Evolutionary conservation across 2,329 filamentous ascomycete genomes (phyloP).

Genomic region (Epichloe gansuensis): DNA sequence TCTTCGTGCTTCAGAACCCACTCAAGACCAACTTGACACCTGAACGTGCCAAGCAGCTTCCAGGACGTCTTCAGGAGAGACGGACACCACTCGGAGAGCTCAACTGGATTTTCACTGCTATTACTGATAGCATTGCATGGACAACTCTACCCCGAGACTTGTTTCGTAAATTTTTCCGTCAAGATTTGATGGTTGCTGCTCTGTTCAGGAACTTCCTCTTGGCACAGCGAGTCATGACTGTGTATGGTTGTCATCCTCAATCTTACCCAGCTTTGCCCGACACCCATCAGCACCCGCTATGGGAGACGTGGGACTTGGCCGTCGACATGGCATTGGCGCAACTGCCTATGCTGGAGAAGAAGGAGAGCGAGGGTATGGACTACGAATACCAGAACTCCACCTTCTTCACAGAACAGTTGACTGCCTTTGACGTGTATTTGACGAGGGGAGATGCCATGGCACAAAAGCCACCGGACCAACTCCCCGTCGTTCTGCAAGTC

Average conservation of each 20-base stretch:
- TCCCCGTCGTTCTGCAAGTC: constrained; percentile 92
- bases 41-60: constrained; percentile 77
- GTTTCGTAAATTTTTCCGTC: constrained; percentile 93
- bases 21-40: constrained; percentile 55
- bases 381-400: constrained; percentile 91
- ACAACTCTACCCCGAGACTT: constrained; percentile 79
- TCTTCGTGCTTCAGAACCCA: constrained; percentile 90
- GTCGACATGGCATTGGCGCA: constrained; percentile 91
- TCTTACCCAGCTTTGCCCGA: constrained; percentile 87
- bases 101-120: constrained; percentile 99
- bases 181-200: constrained; percentile 98
- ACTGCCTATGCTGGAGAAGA: constrained; percentile 71
- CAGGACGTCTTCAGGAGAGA: constrained; percentile 81
- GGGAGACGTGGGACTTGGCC: constrained; percentile 95
- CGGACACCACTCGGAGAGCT: constrained; percentile 88
- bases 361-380: constrained; percentile 56
- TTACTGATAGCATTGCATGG: constrained; percentile 98
- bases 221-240: constrained; percentile 88
- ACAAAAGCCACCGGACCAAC: constrained; percentile 80
- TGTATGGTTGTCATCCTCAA: constrained; percentile 89
- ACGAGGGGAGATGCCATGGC: constrained; percentile 67
- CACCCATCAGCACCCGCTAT: constrained; percentile 86
- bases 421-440: constrained; percentile 92
- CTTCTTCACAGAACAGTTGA: constrained; percentile 95
- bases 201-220: constrained; percentile 93